Conservation (phyloP, 257 asterid genomes). For the Petunia secreta region DNA sequence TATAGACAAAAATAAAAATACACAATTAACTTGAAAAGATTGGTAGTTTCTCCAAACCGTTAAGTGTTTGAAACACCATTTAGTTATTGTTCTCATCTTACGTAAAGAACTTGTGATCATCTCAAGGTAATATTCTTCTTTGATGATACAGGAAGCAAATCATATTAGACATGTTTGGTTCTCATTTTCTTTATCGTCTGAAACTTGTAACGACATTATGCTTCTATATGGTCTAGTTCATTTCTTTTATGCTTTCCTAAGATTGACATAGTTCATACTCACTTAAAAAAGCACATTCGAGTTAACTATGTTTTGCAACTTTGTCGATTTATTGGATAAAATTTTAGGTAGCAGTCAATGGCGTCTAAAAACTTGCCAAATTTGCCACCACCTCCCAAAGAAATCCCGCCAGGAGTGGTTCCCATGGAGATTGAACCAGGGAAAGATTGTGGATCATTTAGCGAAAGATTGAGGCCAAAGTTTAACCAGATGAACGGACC, state of each 20-base stretch:
- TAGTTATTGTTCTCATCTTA: background rate
- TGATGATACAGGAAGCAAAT: background rate
- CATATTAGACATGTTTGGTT: background rate
- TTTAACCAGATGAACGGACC: conserved; percentile 28
- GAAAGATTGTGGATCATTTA: conserved; percentile 14
- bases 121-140: conserved; percentile 17
- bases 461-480: conserved; percentile 30
- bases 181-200: background rate
- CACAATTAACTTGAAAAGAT: no score
- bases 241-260: conserved; percentile 6
- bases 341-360: conserved; percentile 30
- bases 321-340: background rate
- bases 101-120: conserved; percentile 10
- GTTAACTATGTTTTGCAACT: background rate
- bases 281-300: background rate
- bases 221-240: background rate
- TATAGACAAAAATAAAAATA: background rate
- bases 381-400: conserved; percentile 40
- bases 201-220: background rate
- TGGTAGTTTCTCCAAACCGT: background rate
- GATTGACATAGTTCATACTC: conserved; percentile 11
- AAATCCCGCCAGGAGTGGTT: conserved; percentile 32
- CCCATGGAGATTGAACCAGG: conserved; percentile 29
- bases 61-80: background rate
- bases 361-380: conserved; percentile 23